Conservation (phyloP, 495 filamentous ascomycete species). For the Friedmanniomyces endolithicus region DNA sequence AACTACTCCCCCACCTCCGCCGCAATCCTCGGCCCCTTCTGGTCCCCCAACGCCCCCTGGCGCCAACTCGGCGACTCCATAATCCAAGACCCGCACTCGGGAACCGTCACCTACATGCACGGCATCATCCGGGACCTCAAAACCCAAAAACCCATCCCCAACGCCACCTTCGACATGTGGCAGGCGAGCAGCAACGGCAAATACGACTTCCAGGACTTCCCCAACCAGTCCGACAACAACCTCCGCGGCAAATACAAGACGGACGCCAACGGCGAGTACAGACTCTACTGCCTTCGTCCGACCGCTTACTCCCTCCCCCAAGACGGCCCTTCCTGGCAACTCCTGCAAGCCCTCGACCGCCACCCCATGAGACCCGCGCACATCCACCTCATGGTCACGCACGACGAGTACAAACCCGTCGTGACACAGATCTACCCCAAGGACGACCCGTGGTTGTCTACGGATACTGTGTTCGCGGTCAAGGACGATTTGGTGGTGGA, state of each 20-base stretch:
- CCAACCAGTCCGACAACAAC: slow-evolving; percentile 63
- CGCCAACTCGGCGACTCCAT: slow-evolving; percentile 56
- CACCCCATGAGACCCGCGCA: slow-evolving; percentile 36
- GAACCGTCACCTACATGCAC: slow-evolving; percentile 61
- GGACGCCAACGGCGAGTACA: slow-evolving; percentile 63
- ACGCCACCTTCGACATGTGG: slow-evolving; percentile 74
- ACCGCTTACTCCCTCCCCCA: slow-evolving; percentile 68
- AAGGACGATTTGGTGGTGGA: slow-evolving; percentile 54
- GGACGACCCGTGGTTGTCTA: slow-evolving; percentile 46
- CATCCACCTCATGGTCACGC: slow-evolving; percentile 33
- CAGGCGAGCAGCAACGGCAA: slow-evolving; percentile 72
- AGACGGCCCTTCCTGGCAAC: slow-evolving; percentile 58
- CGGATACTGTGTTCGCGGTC: slow-evolving; percentile 55
- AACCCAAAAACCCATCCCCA: slow-evolving; percentile 55
- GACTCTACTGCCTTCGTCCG: slow-evolving; percentile 72
- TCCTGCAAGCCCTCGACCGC: slow-evolving; percentile 60
- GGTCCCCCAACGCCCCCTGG: slow-evolving; percentile 72
- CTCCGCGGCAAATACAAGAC: slow-evolving; percentile 71
- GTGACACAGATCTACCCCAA: slow-evolving; percentile 54
- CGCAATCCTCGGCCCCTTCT: slow-evolving; percentile 79
- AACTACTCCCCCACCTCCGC: slow-evolving; percentile 63
- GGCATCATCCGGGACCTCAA: slow-evolving; percentile 59
- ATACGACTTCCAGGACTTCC: slow-evolving; percentile 82
- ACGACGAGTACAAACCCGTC: slow-evolving; percentile 36
- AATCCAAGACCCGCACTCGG: slow-evolving; percentile 54